Percentiles rank a stretch among this genome's conserved stretches.
Evolutionary conservation across 2,329 filamentous ascomycete species (phyloP).

Genomic region (Xylariaceae sp.): DNA sequence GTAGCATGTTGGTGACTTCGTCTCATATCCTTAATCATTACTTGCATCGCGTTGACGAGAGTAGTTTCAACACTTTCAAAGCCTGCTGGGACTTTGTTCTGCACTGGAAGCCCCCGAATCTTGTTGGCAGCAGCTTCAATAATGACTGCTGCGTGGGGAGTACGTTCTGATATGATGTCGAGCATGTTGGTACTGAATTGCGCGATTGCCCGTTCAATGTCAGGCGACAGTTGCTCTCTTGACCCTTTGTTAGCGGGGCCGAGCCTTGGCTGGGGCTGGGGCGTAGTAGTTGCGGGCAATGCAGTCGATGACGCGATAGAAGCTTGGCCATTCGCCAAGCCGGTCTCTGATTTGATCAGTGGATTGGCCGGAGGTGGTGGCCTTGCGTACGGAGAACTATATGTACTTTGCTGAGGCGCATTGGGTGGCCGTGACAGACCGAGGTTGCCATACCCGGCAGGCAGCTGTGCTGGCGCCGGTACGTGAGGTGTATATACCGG

Average conservation of each 20-base stretch:
- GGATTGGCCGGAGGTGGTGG: conserved; percentile 26
- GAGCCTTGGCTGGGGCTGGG: conserved; percentile 13
- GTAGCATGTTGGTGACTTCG: conserved; percentile 22
- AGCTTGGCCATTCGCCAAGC: conserved; percentile 17
- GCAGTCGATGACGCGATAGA: conserved; percentile 18
- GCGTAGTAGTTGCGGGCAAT: conserved; percentile 12
- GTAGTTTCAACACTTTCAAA: conserved; percentile 29
- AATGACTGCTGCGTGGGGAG: conserved; percentile 27
- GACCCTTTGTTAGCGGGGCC: conserved; percentile 6
- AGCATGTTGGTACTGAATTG: conserved; percentile 31
- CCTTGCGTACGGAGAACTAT: conserved; percentile 31
- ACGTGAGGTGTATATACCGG: conserved; percentile 25
- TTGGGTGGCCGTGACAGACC: conserved; percentile 24
- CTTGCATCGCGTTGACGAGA: conserved; percentile 27
- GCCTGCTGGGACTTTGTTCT: conserved; percentile 21
- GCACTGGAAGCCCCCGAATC: conserved; percentile 27
- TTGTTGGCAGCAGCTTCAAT: conserved; percentile 30
- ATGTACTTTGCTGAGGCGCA: conserved; percentile 28
- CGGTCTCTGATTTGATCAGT: conserved; percentile 23
- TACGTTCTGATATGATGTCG: conserved; percentile 26
- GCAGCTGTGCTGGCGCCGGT: conserved; percentile 29
- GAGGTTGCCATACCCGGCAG: conserved; percentile 23
- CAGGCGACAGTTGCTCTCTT: conserved; percentile 22
- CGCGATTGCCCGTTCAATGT: conserved; percentile 29
- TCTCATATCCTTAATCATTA: conserved; percentile 30